A percentile compares a stretch with the other conserved stretches of the same genome.
These are phyloP conservation scores for Podosphaera xanthii DNA, from an alignment of 2,329 filamentous ascomycete species.

Conservation along the genomic window DNA sequence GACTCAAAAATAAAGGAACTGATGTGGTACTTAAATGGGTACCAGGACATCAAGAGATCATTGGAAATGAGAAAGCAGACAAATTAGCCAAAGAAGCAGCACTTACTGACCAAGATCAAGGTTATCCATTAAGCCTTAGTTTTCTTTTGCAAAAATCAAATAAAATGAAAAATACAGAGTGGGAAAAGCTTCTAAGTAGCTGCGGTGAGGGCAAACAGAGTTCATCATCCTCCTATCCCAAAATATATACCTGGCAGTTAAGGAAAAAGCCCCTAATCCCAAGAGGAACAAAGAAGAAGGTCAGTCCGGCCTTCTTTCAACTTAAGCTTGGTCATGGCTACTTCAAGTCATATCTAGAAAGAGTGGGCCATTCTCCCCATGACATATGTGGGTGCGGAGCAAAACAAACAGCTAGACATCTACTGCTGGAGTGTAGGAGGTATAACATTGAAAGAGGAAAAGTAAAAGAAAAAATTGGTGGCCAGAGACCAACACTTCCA, in stretches of 20 bases:
- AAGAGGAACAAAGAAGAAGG: background rate
- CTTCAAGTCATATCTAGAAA: background rate
- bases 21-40: background rate
- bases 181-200: background rate
- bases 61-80: background rate
- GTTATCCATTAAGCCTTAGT: background rate
- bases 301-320: background rate
- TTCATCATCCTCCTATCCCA: slow-evolving; percentile 24
- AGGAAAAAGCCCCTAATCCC: background rate
- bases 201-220: too few species aligned
- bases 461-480: background rate
- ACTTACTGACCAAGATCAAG: background rate
- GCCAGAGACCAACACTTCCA: background rate
- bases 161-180: background rate
- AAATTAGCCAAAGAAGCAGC: background rate
- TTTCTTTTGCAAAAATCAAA: background rate
- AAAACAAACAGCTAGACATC: background rate
- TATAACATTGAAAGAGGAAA: background rate
- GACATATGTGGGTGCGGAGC: background rate
- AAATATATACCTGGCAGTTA: slow-evolving; percentile 29
- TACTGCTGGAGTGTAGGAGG: background rate
- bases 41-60: background rate
- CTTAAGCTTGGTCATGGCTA: slow-evolving; percentile 1
- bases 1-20: background rate
- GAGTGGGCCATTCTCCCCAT: background rate